These are phyloP conservation scores for Boletus rubescentipes DNA, from an alignment of 768 basidiomycete species.

Conservation along the genomic window DNA sequence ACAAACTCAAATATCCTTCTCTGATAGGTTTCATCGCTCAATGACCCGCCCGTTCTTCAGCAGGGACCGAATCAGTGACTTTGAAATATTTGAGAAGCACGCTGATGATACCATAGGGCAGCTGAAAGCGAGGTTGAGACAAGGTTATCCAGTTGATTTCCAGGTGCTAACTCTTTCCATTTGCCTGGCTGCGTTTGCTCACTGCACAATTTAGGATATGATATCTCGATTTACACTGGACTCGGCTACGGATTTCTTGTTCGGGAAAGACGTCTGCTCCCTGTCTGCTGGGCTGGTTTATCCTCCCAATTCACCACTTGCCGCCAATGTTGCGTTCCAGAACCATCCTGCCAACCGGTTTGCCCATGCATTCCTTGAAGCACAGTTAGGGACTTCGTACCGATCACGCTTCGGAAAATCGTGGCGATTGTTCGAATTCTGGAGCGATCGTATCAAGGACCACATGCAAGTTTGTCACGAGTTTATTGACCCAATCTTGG, in stretches of 20 bases:
- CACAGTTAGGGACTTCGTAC: constrained; percentile 41
- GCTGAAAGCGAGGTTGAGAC: constrained; percentile 41
- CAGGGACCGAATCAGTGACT: constrained; percentile 51
- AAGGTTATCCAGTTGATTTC: constrained; percentile 54
- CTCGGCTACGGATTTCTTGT: constrained; percentile 58
- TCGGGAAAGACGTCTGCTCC: constrained; percentile 47
- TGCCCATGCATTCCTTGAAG: constrained; percentile 48
- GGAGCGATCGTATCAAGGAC: constrained; percentile 44
- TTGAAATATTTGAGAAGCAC: constrained; percentile 54
- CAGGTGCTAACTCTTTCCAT: constrained; percentile 36
- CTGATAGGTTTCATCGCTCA: constrained; percentile 51
- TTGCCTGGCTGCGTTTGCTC: not conserved
- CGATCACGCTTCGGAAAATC: constrained; percentile 41
- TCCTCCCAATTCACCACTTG: constrained; percentile 32
- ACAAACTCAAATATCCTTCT: not conserved
- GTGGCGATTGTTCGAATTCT: constrained; percentile 57
- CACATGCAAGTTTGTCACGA: constrained; percentile 47
- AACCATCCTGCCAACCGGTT: constrained; percentile 43
- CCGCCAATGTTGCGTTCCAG: constrained; percentile 5
- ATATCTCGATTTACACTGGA: constrained; percentile 60
- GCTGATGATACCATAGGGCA: constrained; percentile 46
- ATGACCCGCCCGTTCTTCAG: constrained; percentile 65
- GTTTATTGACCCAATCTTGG: constrained; percentile 55
- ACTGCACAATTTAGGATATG: constrained; percentile 40
- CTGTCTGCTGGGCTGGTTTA: constrained; percentile 50